Evolutionary conservation across 2,329 filamentous ascomycete species (phyloP).

Genomic region (Elsinoe arachidis): DNA sequence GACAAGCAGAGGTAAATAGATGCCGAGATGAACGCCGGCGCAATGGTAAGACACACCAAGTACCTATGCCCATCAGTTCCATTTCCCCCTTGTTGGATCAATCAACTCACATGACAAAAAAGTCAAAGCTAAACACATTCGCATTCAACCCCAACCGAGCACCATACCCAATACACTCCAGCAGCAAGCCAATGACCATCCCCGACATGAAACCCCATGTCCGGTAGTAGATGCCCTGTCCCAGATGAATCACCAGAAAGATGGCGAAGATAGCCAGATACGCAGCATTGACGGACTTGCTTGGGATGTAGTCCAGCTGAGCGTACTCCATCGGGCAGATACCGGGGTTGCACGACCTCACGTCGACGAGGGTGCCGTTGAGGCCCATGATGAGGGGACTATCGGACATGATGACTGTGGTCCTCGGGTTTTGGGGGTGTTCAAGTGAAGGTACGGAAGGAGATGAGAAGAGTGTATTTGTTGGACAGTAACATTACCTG

Average conservation of each 20-base stretch:
- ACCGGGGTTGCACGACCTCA: slow-evolving; percentile 20
- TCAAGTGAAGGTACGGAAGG: not conserved
- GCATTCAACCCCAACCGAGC: slow-evolving; percentile 46
- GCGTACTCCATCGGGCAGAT: slow-evolving; percentile 26
- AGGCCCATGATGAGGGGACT: slow-evolving; percentile 5
- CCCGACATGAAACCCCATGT: slow-evolving; percentile 50
- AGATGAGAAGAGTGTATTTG: not conserved
- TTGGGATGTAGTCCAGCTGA: slow-evolving; percentile 47
- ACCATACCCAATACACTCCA: slow-evolving; percentile 49
- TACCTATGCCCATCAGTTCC: slow-evolving; percentile 31
- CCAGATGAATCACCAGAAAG: slow-evolving; percentile 40
- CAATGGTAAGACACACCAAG: slow-evolving; percentile 48
- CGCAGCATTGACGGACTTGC: slow-evolving; percentile 43
- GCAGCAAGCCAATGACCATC: slow-evolving; percentile 39
- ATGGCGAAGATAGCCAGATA: slow-evolving; percentile 45
- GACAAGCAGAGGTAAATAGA: slow-evolving; percentile 51
- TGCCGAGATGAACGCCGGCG: slow-evolving; percentile 47
- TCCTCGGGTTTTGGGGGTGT: no score
- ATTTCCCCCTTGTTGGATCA: not conserved
- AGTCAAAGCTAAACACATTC: slow-evolving; percentile 42
- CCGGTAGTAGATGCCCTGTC: slow-evolving; percentile 41
- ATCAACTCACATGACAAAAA: slow-evolving; percentile 42
- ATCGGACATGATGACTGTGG: slow-evolving; percentile 6
- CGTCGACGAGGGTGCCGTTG: slow-evolving; percentile 6
- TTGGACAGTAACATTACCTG: not conserved